phyloP scores from a whole-genome alignment of 2,329 filamentous ascomycete genomes.

The Epicoccum sorghinum region DNA sequence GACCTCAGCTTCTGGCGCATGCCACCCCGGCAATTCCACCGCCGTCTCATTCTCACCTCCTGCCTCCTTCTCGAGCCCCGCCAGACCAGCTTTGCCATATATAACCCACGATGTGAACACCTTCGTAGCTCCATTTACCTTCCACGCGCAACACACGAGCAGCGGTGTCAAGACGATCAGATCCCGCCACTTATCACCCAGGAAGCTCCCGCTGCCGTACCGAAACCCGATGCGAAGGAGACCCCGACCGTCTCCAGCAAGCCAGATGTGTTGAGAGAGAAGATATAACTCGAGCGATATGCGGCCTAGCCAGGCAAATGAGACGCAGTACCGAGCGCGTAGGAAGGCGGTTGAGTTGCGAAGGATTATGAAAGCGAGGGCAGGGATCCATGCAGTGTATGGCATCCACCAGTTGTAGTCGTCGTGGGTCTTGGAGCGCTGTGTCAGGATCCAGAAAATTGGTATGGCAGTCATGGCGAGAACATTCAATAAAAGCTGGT shows the following conservation, averaged over 20 bases:
- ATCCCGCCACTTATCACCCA: constrained; percentile 45
- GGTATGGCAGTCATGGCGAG: constrained; percentile 36
- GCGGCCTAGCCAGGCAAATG: constrained; percentile 62
- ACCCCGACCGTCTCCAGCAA: constrained; percentile 64
- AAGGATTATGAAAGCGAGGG: constrained; percentile 59
- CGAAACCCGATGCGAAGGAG: constrained; percentile 52
- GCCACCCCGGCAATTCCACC: constrained; percentile 11
- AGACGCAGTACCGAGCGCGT: constrained; percentile 52
- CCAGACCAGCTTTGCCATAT: neutral
- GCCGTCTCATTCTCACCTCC: neutral
- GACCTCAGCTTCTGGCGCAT: neutral
- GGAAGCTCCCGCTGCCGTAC: constrained; percentile 30
- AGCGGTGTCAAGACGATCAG: constrained; percentile 48
- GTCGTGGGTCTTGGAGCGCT: constrained; percentile 42
- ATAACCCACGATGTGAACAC: constrained; percentile 49
- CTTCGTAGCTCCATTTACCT: constrained; percentile 47
- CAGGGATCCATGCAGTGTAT: constrained; percentile 60
- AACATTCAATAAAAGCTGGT: constrained; percentile 20
- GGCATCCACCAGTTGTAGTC: constrained; percentile 61
- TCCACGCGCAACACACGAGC: constrained; percentile 53
- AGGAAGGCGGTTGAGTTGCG: constrained; percentile 56
- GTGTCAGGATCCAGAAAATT: constrained; percentile 44
- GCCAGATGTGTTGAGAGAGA: constrained; percentile 67
- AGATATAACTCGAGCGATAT: constrained; percentile 66
- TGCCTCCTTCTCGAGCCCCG: neutral